A percentile compares a stretch with the other conserved stretches of the same genome.
Evolutionary conservation across 805 yeast species (phyloP).

Genomic region (Zygoascus tannicola): DNA sequence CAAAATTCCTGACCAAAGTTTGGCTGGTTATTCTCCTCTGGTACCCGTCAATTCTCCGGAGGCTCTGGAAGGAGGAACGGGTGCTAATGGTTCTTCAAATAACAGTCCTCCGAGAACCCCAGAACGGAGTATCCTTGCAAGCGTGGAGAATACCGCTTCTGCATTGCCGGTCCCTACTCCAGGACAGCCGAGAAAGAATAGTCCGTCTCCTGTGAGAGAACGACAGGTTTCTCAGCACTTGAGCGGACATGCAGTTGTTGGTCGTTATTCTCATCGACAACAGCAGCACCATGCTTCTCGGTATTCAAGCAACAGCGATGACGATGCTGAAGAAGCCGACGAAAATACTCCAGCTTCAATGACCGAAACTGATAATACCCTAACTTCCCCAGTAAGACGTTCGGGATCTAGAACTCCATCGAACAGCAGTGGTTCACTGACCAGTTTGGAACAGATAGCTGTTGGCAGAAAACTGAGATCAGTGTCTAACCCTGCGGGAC

Average conservation of each 20-base stretch:
- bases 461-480: constrained; percentile 25
- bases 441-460: constrained; percentile 17
- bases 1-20: constrained; percentile 42
- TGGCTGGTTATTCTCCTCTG: constrained; percentile 30
- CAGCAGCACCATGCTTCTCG: background rate
- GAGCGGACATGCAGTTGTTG: background rate
- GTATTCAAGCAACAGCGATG: background rate
- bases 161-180: constrained; percentile 92
- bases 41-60: constrained; percentile 21
- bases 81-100: background rate
- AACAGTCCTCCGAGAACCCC: constrained; percentile 56
- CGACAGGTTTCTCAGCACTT: background rate
- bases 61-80: constrained; percentile 10
- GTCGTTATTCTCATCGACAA: background rate
- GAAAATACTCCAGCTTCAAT: background rate
- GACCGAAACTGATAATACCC: background rate
- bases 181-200: constrained; percentile 82
- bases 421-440: constrained; percentile 1
- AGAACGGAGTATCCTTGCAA: constrained; percentile 62
- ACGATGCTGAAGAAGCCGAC: background rate
- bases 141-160: constrained; percentile 52
- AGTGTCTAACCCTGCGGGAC: constrained; percentile 24
- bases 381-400: background rate
- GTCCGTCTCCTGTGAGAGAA: constrained; percentile 4
- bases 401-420: background rate